phyloP scores from a whole-genome alignment of 768 basidiomycete genomes.

The Kwoniella dejecticola region DNA sequence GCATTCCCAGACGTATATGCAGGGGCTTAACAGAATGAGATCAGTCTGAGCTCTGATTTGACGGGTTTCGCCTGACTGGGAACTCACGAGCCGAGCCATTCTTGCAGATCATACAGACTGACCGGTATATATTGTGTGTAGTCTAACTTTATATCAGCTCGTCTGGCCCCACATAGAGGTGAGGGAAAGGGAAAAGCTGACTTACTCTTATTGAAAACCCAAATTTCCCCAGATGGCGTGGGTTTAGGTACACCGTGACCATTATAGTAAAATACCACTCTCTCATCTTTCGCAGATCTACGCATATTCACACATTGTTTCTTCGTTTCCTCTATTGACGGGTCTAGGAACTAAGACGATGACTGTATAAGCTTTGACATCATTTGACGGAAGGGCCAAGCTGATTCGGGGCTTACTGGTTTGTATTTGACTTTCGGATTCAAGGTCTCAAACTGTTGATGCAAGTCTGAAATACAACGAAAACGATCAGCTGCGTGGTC shows the following conservation, averaged over 20 bases:
- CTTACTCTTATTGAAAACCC: constrained; percentile 88
- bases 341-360: constrained; percentile 75
- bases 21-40: constrained; percentile 63
- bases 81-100: constrained; percentile 70
- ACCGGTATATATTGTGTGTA: constrained; percentile 99
- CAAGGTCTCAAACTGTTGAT: constrained; percentile 93
- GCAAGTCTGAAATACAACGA: constrained; percentile 61
- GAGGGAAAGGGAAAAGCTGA: not conserved
- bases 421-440: constrained; percentile 94
- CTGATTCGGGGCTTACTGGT: constrained; percentile 57
- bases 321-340: constrained; percentile 88
- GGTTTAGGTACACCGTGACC: constrained; percentile 98
- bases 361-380: not conserved
- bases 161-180: not conserved
- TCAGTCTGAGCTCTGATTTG: not conserved
- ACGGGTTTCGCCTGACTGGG: not conserved
- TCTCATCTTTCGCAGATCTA: constrained; percentile 87
- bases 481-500: not conserved
- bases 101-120: constrained; percentile 87
- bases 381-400: no score
- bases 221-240: constrained; percentile 88
- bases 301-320: constrained; percentile 80
- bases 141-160: constrained; percentile 45
- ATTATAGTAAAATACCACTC: constrained; percentile 95
- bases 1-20: constrained; percentile 98